A percentile compares a stretch with the other conserved stretches of the same genome.
phyloP scores from a whole-genome alignment of 495 filamentous ascomycete species.

The Podospora conica region DNA sequence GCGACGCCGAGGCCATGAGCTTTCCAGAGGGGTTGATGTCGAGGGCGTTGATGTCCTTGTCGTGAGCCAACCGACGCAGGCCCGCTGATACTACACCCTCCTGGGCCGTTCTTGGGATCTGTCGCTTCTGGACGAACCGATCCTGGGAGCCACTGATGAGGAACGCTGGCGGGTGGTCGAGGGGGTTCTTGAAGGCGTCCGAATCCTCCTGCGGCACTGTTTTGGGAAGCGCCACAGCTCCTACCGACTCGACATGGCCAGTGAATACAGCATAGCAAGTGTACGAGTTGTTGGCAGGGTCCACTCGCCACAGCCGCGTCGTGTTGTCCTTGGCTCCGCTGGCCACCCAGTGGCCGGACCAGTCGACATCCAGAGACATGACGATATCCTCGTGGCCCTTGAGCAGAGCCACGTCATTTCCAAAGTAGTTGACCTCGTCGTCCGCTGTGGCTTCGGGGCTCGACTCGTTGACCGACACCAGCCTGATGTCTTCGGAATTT shows the following conservation, averaged over 20 bases:
- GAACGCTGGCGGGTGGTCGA: conserved; percentile 75
- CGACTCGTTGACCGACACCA: conserved; percentile 56
- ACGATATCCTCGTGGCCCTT: conserved; percentile 92
- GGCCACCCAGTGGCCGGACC: conserved; percentile 94
- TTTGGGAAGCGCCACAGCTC: conserved; percentile 80
- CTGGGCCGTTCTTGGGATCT: conserved; percentile 49
- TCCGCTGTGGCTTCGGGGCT: conserved; percentile 23
- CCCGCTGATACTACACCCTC: conserved; percentile 43
- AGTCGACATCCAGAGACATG: conserved; percentile 89
- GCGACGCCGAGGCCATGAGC: conserved; percentile 89
- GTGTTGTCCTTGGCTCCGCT: conserved; percentile 96
- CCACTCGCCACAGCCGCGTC: conserved; percentile 83
- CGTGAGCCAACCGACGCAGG: conserved; percentile 89
- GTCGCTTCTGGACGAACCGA: conserved; percentile 88
- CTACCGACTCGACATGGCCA: conserved; percentile 90
- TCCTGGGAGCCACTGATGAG: conserved; percentile 90
- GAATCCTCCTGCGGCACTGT: conserved; percentile 57
- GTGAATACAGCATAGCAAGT: conserved; percentile 73
- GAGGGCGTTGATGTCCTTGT: conserved; percentile 97
- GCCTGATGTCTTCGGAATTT: conserved; percentile 86
- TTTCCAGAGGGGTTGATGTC: conserved; percentile 63
- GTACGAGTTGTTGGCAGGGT: conserved; percentile 68
- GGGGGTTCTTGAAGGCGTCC: conserved; percentile 56
- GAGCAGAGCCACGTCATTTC: conserved; percentile 76
- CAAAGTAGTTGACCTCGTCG: conserved; percentile 59